Conservation (phyloP, 768 basidiomycete species). For the Auricularia cornea region DNA sequence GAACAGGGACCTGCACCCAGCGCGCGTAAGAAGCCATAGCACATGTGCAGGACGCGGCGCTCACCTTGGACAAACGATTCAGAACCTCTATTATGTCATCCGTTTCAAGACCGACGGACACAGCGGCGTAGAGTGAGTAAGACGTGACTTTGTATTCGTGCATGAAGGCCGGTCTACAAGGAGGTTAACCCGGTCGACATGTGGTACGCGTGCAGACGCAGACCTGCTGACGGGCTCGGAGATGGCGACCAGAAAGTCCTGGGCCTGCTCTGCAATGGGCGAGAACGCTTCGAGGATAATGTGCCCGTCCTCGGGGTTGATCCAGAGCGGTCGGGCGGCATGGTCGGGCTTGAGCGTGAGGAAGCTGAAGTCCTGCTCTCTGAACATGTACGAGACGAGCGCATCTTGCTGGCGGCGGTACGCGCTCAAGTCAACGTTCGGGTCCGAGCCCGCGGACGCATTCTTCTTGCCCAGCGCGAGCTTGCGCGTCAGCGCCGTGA, state of each 20-base stretch:
- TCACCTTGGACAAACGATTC: conserved; percentile 71
- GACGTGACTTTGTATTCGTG: conserved; percentile 99
- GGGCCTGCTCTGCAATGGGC: conserved; percentile 94
- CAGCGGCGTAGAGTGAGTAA: conserved; percentile 96
- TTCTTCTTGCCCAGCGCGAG: conserved; percentile 48
- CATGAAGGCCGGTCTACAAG: conserved; percentile 81
- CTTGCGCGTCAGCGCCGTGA: conserved; percentile 75
- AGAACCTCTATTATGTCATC: conserved; percentile 96
- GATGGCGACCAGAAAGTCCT: conserved; percentile 96
- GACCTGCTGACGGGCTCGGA: conserved; percentile 98
- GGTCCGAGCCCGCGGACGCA: neutral
- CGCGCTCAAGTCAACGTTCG: neutral
- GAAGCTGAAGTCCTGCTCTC: conserved; percentile 79
- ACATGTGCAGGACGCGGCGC: conserved; percentile 3
- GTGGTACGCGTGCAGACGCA: conserved; percentile 26
- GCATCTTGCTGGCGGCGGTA: conserved; percentile 5
- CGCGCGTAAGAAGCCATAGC: neutral
- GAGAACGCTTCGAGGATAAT: conserved; percentile 98
- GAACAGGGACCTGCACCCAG: conserved; percentile 90
- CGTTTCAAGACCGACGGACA: conserved; percentile 95
- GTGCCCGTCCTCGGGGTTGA: conserved; percentile 81
- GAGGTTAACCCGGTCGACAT: conserved; percentile 1
- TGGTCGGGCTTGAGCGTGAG: conserved; percentile 88
- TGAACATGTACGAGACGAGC: conserved; percentile 28
- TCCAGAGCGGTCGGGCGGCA: conserved; percentile 88